Evolutionary conservation across 768 basidiomycete genomes (phyloP), one percentile per base, ranked within the genome.

Genomic region (Auricularia sp.): DNA sequence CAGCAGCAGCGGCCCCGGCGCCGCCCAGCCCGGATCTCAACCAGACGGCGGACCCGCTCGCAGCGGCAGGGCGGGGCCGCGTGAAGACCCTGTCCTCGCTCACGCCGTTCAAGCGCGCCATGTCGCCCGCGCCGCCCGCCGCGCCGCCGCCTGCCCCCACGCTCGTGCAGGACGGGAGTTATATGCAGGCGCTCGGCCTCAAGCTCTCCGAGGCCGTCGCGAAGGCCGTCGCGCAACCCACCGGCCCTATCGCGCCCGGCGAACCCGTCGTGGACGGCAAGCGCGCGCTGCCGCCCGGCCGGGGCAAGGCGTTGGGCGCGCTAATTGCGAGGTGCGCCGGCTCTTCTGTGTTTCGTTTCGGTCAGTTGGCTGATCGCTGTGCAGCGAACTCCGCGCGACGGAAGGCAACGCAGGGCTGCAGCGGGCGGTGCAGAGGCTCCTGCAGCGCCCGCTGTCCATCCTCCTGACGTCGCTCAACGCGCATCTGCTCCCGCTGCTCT

Each of bases 131-230:
- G 14, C 64, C 71, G 36, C 74, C 80, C 0, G 67, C 68, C 18
- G 68, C 76, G 3, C 70, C 78, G 3, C 68, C 75, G 12, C 77
- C 79, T 3, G 71, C 78, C 3, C 77, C 83, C 7, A 66, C 67
- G 14, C 80, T 86, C 36, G 75, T 87, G 36, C 90, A 90, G 68
- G 90, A 91, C 73, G 88, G 87, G 64, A 88, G 88, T 12, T 92
- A 91, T 74, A 78, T 91, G 62, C 87, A 91, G 71, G 83, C 85
- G 65, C 82, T 92, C 56, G 81, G 86, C 68, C 78, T 91, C 64
- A 90, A 87, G 71, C 78, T 93, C 56, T 90, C 87, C 70, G 91
- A 93, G 73, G 89, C 87, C 0, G 88, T 90, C 14, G 87, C 88
- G 63, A 89, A 83, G 74, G 86, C 89, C 3, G 78, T 92, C 61